Evolutionary conservation across 2,329 filamentous ascomycete species (phyloP).

Genomic region (Domatiomyces catenatus): DNA sequence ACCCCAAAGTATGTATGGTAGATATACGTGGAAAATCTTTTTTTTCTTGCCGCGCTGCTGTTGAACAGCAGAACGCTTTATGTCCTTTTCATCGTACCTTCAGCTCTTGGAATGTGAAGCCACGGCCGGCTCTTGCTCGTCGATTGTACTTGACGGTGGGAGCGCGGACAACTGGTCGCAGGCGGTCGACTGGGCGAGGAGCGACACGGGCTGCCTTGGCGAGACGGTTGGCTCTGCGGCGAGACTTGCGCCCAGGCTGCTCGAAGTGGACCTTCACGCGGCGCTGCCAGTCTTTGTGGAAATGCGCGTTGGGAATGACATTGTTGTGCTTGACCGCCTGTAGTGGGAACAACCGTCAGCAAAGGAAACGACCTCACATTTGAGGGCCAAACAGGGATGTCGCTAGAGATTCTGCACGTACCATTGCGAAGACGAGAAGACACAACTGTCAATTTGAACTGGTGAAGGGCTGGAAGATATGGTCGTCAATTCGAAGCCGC

Average conservation of each 20-base stretch:
- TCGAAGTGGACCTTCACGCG: conserved; percentile 98
- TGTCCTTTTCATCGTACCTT: conserved; percentile 56
- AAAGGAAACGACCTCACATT: background rate
- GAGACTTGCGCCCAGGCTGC: conserved; percentile 95
- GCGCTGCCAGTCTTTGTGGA: conserved; percentile 99
- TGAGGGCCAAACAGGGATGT: background rate
- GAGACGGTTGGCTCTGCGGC: conserved; percentile 78
- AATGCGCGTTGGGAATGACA: conserved; percentile 36
- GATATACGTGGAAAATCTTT: background rate
- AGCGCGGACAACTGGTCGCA: conserved; percentile 93
- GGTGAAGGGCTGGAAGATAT: background rate
- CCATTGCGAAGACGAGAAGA: conserved; percentile 40
- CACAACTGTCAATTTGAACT: conserved; percentile 23
- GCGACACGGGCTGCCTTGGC: conserved; percentile 91
- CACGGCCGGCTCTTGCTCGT: conserved; percentile 86
- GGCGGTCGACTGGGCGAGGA: conserved; percentile 91
- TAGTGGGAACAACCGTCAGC: conserved; percentile 9
- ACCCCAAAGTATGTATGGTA: background rate
- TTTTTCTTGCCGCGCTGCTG: too few relatives aligned
- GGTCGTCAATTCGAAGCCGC: background rate
- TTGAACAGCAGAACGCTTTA: background rate
- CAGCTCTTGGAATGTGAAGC: conserved; percentile 93
- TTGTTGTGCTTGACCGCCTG: conserved; percentile 96
- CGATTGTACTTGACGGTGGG: conserved; percentile 99
- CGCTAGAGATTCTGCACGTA: conserved; percentile 18